Base-by-base conservation (phyloP, 768 basidiomycete genomes). In the Tricholoma flavovirens region DNA sequence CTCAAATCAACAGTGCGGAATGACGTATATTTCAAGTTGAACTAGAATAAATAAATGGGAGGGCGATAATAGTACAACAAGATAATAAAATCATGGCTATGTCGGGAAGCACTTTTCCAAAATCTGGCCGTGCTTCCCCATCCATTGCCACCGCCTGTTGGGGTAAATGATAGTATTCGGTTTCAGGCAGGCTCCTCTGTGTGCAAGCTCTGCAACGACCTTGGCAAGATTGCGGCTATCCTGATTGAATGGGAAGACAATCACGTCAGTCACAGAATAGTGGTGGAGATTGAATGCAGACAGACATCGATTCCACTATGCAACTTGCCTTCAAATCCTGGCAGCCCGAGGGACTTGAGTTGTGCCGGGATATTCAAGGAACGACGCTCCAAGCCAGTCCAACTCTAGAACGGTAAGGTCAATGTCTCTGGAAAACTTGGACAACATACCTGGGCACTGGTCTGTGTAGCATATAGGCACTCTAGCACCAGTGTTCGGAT, bases 241-340 rank as follows among this genome's bases (percentile, higher is more conserved):
- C 93, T 95, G 60, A 57, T 54, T 22, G 22, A 3, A 52, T 55
- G 46, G 58, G 54, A 54, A 26, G 24, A 26, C 24, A 26, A 62
- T 36, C 64, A 53, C 42, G 53, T 19, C 57, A 24, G 51, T 40
- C 56, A 54, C 58, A 53, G 54, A 53, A 21, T 26, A 56, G 62
- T 50, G 49, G 51, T 59, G 60, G 51, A 59, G 55, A 24, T 29
- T 26, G 24, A 26, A 26, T 26, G 42, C 45, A 4, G 43, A 84
- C 90, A 76, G 59, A 94, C 95, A 71, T 94, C 93, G 33, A 96
- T 88, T 21, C 96, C 96, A 65, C 84, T 84, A 71, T 98, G 96
- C 54, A 83, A 77, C 62, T 89, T 82, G 19, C 96, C 95, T 68
- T 87, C 74, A 66, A 98, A 98, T 6, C 79, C 76, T 4, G 81